Evolutionary conservation across 2,329 filamentous ascomycete genomes (phyloP).

Genomic region (Microascus cirrosus): DNA sequence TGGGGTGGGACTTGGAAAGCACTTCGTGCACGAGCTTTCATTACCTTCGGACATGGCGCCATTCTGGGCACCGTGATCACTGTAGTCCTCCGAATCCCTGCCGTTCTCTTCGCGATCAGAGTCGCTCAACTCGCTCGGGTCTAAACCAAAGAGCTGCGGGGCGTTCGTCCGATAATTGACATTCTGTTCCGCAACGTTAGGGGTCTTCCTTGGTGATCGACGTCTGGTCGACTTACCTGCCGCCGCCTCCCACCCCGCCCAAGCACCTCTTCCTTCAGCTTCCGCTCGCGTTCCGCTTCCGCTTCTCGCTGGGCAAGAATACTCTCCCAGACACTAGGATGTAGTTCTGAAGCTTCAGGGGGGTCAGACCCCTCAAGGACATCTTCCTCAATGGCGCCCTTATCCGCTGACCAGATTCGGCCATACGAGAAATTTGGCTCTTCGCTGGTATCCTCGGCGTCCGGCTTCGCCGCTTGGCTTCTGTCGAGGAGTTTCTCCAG

Average conservation of each 20-base stretch:
- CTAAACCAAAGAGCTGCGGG: not conserved
- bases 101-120: conserved; percentile 1
- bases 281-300: conserved; percentile 59
- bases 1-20: not conserved
- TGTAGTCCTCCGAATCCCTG: not conserved
- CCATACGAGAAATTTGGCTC: conserved; percentile 84
- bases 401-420: conserved; percentile 83
- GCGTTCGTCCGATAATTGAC: conserved; percentile 17
- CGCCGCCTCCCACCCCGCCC: conserved; percentile 75
- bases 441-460: conserved; percentile 51
- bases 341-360: conserved; percentile 33
- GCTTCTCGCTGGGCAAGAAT: conserved; percentile 77
- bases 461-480: conserved; percentile 49
- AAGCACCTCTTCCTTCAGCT: conserved; percentile 55
- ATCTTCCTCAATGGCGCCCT: conserved; percentile 54
- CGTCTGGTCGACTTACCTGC: conserved; percentile 18
- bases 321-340: conserved; percentile 73
- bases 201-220: not conserved
- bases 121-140: conserved; percentile 1
- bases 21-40: not conserved
- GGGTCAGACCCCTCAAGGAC: conserved; percentile 39
- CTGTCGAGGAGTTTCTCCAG: conserved; percentile 90
- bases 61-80: not conserved
- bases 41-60: not conserved
- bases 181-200: conserved; percentile 10